A percentile compares a stretch with the other conserved stretches of the same genome.
Evolutionary conservation across 148 eudicot species (phyloP).

Genomic region (Dysphania ambrosioides): DNA sequence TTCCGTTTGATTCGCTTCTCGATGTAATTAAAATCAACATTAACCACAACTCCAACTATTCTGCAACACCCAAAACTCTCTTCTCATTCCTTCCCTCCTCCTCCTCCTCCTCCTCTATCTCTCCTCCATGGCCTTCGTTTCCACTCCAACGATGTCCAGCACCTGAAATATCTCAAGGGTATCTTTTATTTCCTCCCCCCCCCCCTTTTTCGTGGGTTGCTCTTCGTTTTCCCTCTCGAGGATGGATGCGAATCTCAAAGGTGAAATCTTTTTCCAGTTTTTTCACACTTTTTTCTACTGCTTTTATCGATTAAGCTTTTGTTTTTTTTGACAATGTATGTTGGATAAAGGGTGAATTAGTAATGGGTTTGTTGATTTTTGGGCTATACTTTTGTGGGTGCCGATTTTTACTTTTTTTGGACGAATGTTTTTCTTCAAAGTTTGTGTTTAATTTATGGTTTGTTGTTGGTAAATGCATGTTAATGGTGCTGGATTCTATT

Average conservation of each 20-base stretch:
- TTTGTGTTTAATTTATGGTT: background rate
- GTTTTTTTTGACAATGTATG: conserved; percentile 27
- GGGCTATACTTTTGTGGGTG: no score
- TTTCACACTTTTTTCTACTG: background rate
- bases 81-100: conserved; percentile 7
- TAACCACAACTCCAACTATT: no score
- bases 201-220: background rate
- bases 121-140: background rate
- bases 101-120: background rate
- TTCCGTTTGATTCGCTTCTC: no score
- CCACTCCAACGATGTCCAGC: conserved; percentile 21
- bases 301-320: background rate
- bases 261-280: conserved; percentile 11
- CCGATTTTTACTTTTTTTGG: no score
- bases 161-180: conserved; percentile 7
- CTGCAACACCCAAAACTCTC: background rate
- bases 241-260: conserved; percentile 27
- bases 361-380: conserved; percentile 23
- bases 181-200: background rate
- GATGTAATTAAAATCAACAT: no score
- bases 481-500: no score
- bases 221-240: background rate
- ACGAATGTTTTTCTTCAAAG: background rate
- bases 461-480: conserved; percentile 14
- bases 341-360: background rate